Base-by-base conservation (phyloP, 176 grass and related monocot species). In the Lolium multiflorum region DNA sequence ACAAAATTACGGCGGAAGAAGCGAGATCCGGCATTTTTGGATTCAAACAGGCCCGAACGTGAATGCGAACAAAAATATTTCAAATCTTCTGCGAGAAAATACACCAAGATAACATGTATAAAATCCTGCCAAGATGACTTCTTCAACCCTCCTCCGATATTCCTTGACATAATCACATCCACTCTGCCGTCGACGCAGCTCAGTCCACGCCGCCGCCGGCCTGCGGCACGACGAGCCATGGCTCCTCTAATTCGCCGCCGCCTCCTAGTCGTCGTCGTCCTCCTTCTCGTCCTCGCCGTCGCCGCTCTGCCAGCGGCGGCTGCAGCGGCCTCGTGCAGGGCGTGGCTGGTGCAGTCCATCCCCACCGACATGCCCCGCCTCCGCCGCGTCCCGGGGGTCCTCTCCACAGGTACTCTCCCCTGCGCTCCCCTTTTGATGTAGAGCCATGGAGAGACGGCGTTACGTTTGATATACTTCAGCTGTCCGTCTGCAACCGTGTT, bases 301-400 rank as follows among this genome's bases (percentile, higher is more conserved):
- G 76, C 80, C 15, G 74, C 8, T 71, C 63, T 73, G 4, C 7
- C 38, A 48, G 48, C 24, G 13, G 47, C 14, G 70, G 24, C 22
- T 47, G 16, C 46, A 13, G 22, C 71, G 37, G 57, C 14, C 35
- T 48, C 70, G 28, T 98, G 96, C 90, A 95, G 83, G 86, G 93
- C 89, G 64, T 98, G 96, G 96, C 88, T 98, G 56, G 96, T 96
- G 77, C 96, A 96, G 82, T 98, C 96, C 85, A 92, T 98, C 83
- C 96, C 96, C 67, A 98, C 93, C 44, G 93, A 96, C 84, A 96
- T 98, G 96, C 96, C 96, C 26, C 51, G 86, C 5, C 96, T 98
- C 83, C 86, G 79, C 62, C 93, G 83, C 81, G 92, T 98, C 22
- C 86, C 93, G 56, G 93, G 93, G 51, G 96, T 98, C 48, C 90